phyloP scores from a whole-genome alignment of 2,329 filamentous ascomycete species.

The Apiospora phragmitis region DNA sequence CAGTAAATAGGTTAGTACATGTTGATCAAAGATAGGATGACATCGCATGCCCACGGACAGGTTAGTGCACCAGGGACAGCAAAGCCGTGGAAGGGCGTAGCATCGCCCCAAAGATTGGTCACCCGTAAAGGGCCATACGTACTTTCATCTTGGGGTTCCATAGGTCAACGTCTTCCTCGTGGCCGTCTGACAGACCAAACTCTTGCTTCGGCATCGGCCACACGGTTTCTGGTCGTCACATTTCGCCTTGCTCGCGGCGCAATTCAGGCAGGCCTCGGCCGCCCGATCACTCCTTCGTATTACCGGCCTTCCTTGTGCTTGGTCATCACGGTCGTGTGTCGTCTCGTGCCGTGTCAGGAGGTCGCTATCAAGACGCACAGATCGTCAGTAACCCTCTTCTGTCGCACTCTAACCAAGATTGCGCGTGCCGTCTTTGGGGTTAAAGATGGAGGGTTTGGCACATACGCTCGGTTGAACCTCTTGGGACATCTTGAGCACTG shows the following conservation, averaged over 20 bases:
- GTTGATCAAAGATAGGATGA: neutral
- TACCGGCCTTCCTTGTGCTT: constrained; percentile 23
- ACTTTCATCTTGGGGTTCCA: constrained; percentile 20
- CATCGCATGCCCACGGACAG: neutral
- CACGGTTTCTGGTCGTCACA: constrained; percentile 32
- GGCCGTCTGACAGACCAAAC: constrained; percentile 24
- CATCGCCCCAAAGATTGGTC: neutral
- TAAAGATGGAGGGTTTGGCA: neutral
- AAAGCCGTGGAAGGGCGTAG: neutral
- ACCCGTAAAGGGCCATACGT: neutral
- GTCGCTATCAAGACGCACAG: constrained; percentile 19
- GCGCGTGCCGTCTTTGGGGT: neutral
- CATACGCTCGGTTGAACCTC: constrained; percentile 31
- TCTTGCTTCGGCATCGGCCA: constrained; percentile 26
- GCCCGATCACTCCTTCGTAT: constrained; percentile 30
- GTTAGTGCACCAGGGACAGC: neutral
- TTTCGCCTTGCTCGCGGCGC: constrained; percentile 30
- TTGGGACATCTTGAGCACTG: constrained; percentile 30
- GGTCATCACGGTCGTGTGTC: constrained; percentile 30
- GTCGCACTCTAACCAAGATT: neutral
- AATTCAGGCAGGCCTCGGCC: constrained; percentile 27
- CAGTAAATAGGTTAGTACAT: neutral
- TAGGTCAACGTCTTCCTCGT: constrained; percentile 20
- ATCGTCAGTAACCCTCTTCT: neutral
- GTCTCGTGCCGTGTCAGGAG: constrained; percentile 30